Evolutionary conservation across 2,329 filamentous ascomycete genomes (phyloP).

Genomic region (Monosporascus sp.): DNA sequence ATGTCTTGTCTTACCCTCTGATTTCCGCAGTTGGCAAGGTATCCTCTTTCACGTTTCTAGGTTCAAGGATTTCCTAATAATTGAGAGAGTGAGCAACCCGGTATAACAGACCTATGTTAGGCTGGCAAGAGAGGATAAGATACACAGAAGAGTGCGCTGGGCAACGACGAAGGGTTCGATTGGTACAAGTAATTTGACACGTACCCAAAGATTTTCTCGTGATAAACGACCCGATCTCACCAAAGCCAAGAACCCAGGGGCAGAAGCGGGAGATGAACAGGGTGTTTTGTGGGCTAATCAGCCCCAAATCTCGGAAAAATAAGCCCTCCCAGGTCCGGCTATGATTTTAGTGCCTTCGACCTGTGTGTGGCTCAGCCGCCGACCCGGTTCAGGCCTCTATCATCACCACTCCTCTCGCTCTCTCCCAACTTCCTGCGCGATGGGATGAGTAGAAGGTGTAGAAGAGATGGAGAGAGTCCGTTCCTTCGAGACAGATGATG

Average conservation of each 20-base stretch:
- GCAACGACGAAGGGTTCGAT: not conserved
- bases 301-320: not conserved
- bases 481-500: not conserved
- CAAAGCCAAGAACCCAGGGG: not conserved
- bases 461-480: not conserved
- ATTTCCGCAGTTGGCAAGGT: not conserved
- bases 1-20: not conserved
- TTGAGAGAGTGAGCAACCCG: not conserved
- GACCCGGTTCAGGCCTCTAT: not conserved
- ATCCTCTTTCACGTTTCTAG: not conserved
- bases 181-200: not conserved
- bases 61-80: not conserved
- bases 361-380: not conserved
- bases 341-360: not conserved
- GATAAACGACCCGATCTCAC: not conserved
- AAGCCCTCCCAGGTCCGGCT: not conserved
- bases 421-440: too few relatives aligned
- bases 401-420: not conserved
- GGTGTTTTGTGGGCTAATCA: not conserved
- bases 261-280: too few relatives aligned
- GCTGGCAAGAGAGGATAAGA: not conserved
- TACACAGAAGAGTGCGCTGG: slow-evolving; percentile 1
- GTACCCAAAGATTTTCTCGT: not conserved
- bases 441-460: not conserved
- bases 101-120: slow-evolving; percentile 2